Evolutionary conservation across 179 eudicot genomes (phyloP).

Genomic region (Silene coronaria): DNA sequence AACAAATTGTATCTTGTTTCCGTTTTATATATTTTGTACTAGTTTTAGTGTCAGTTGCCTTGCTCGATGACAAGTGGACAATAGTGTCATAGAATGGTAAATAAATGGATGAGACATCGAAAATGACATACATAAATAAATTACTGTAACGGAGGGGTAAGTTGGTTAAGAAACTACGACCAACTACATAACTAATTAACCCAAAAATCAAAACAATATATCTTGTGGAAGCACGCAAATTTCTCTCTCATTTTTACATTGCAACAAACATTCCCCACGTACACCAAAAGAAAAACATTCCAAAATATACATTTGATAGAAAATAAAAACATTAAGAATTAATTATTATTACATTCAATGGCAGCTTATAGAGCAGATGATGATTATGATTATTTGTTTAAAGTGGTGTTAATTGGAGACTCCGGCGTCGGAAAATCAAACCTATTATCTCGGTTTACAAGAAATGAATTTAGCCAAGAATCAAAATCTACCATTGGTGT

Average conservation of each 20-base stretch:
- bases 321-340: not conserved
- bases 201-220: not conserved
- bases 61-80: too few species aligned
- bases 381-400: constrained; percentile 83
- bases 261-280: constrained; percentile 5
- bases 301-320: not conserved
- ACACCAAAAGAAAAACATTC: not conserved
- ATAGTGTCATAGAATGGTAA: too few species aligned
- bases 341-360: constrained; percentile 26
- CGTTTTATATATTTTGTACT: too few species aligned
- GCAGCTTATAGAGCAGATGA: constrained; percentile 69
- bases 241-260: constrained; percentile 14
- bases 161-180: too few species aligned
- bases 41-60: too few species aligned
- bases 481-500: constrained; percentile 90
- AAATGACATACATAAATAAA: too few species aligned
- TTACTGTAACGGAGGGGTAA: too few species aligned
- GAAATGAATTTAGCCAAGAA: constrained; percentile 74
- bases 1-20: too few species aligned
- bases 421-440: constrained; percentile 88
- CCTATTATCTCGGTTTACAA: constrained; percentile 67
- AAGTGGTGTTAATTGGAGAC: constrained; percentile 79
- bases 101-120: too few species aligned
- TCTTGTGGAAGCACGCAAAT: constrained; percentile 31
- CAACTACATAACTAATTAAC: too few species aligned